Evolutionary conservation across 176 grass and related monocot genomes (phyloP).

Genomic region (Ensete glaucum): DNA sequence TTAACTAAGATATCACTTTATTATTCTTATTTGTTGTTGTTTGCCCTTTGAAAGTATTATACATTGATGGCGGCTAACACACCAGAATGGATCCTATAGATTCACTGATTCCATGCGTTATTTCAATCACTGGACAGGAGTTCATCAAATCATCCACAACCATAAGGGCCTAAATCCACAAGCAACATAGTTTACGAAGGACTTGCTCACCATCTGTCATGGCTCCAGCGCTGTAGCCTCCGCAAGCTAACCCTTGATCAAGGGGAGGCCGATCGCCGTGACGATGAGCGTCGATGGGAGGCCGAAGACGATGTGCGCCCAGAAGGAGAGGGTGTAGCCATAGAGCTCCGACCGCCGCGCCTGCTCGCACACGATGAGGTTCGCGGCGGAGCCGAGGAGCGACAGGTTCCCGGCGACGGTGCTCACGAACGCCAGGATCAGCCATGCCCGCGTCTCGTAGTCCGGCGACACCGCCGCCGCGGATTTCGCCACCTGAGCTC

Average conservation of each 20-base stretch:
- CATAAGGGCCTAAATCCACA: no score
- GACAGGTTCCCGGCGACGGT: conserved; percentile 95
- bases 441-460: conserved; percentile 58
- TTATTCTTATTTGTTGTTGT: no score
- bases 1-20: no score
- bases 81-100: no score
- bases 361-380: conserved; percentile 93
- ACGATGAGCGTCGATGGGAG: conserved; percentile 63
- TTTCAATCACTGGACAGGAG: no score
- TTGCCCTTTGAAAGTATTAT: no score
- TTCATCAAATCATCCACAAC: no score
- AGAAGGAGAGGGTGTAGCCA: conserved; percentile 81
- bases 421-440: conserved; percentile 86
- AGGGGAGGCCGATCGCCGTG: conserved; percentile 46
- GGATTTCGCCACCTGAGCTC: conserved; percentile 59
- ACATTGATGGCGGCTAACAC: no score
- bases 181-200: no score
- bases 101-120: no score
- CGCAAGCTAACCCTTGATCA: conserved; percentile 5
- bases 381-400: conserved; percentile 73
- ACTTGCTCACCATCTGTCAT: no score
- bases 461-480: conserved; percentile 51
- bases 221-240: no score
- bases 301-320: conserved; percentile 67
- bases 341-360: conserved; percentile 51